Conservation (phyloP, 306 rosid species). For the Chamaecrista fasciculata region DNA sequence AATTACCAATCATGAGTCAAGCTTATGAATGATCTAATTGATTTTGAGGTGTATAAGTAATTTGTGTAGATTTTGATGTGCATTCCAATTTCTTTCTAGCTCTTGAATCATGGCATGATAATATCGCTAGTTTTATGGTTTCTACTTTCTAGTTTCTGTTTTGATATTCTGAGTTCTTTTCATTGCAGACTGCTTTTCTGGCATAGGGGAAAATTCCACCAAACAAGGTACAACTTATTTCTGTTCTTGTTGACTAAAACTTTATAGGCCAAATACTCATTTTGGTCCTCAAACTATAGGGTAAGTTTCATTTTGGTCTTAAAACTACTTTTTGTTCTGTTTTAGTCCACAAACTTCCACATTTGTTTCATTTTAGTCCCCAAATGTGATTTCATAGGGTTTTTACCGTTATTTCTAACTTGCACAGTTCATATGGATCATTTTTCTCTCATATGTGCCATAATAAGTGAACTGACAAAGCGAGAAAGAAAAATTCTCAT, state of each 20-base stretch:
- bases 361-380: no score
- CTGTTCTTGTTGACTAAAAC: neutral
- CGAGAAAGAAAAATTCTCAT: no score
- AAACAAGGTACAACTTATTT: constrained; percentile 44
- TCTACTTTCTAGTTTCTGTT: neutral
- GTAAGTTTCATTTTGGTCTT: no score
- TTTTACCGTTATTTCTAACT: no score
- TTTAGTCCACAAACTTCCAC: no score
- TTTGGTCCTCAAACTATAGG: no score
- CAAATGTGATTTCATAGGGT: no score
- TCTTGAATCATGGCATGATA: neutral
- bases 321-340: no score
- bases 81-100: neutral
- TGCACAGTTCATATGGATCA: no score
- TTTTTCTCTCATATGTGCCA: no score
- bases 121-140: neutral
- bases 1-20: neutral
- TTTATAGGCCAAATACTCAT: no score
- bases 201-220: constrained; percentile 37
- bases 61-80: neutral
- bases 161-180: constrained; percentile 31
- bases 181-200: constrained; percentile 74
- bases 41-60: neutral
- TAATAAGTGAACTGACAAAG: no score
- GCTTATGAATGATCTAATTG: neutral